A percentile compares a stretch with the other conserved stretches of the same genome.
Evolutionary conservation across 192 early-diverging fungal genomes (phyloP).

Genomic region (Rhizophlyctis rosea): DNA sequence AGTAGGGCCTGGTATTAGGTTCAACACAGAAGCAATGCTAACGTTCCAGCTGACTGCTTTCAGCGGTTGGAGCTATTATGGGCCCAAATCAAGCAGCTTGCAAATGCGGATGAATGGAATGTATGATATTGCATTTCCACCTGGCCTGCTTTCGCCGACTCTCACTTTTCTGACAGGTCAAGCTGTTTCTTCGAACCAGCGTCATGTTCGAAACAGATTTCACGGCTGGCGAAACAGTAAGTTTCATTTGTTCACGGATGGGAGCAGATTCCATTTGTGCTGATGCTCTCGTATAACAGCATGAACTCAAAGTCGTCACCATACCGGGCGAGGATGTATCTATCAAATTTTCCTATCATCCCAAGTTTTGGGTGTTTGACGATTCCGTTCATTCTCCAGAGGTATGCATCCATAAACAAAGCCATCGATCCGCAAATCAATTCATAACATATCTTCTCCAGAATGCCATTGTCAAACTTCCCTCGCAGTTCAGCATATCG

Average conservation of each 20-base stretch:
- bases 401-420: constrained; percentile 11
- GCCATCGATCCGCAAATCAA: not conserved
- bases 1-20: not conserved
- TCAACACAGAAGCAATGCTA: too few species aligned
- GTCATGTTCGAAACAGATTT: not conserved
- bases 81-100: constrained; percentile 32
- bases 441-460: not conserved
- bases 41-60: not conserved
- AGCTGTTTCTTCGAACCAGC: not conserved
- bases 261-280: not conserved
- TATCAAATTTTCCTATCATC: constrained; percentile 37
- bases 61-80: constrained; percentile 42
- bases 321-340: constrained; percentile 15
- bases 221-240: not conserved
- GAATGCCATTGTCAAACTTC: constrained; percentile 35
- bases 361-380: constrained; percentile 46
- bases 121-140: constrained; percentile 9
- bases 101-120: constrained; percentile 24
- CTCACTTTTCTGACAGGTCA: too few species aligned
- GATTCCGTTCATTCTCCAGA: constrained; percentile 36
- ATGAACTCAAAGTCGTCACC: constrained; percentile 28
- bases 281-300: constrained; percentile 5
- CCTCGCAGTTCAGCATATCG: constrained; percentile 31
- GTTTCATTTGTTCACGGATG: not conserved
- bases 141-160: too few species aligned